Conservation (phyloP, 768 basidiomycete genomes). For the Cubamyces lactineus region DNA sequence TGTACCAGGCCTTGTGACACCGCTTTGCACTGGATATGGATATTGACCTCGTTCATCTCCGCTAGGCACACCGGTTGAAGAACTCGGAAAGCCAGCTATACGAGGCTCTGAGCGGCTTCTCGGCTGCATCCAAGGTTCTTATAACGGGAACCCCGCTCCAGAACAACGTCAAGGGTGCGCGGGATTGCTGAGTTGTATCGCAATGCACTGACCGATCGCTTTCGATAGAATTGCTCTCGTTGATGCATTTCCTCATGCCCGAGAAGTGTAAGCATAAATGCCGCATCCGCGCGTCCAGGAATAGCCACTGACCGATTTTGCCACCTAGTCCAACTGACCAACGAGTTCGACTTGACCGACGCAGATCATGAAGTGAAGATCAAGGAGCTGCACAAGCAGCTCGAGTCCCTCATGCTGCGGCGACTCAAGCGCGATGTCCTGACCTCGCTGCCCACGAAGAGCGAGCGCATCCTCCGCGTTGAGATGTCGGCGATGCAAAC, state of each 20-base stretch:
- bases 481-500: conserved; percentile 98
- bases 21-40: conserved; percentile 1
- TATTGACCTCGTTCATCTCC: conserved; percentile 3
- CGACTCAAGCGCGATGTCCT: conserved; percentile 96
- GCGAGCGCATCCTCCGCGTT: conserved; percentile 94
- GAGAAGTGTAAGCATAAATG: conserved; percentile 78
- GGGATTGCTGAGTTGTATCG: conserved; percentile 23
- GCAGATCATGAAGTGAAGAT: conserved; percentile 94
- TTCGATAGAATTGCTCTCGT: conserved; percentile 78
- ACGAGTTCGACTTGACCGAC: conserved; percentile 94
- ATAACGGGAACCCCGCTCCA: conserved; percentile 99
- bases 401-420: conserved; percentile 92
- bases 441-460: conserved; percentile 95
- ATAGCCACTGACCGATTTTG: conserved; percentile 6
- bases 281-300: not conserved
- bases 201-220: conserved; percentile 21
- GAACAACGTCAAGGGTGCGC: conserved; percentile 95
- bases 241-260: conserved; percentile 99
- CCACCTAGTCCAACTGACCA: conserved; percentile 78
- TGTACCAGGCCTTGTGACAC: conserved; percentile 27
- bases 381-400: conserved; percentile 91
- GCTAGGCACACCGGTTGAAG: conserved; percentile 93
- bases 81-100: conserved; percentile 98
- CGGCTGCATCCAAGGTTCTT: conserved; percentile 88
- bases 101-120: conserved; percentile 89